phyloP scores from a whole-genome alignment of 2,329 filamentous ascomycete species.

The Cryphonectria radicalis region DNA sequence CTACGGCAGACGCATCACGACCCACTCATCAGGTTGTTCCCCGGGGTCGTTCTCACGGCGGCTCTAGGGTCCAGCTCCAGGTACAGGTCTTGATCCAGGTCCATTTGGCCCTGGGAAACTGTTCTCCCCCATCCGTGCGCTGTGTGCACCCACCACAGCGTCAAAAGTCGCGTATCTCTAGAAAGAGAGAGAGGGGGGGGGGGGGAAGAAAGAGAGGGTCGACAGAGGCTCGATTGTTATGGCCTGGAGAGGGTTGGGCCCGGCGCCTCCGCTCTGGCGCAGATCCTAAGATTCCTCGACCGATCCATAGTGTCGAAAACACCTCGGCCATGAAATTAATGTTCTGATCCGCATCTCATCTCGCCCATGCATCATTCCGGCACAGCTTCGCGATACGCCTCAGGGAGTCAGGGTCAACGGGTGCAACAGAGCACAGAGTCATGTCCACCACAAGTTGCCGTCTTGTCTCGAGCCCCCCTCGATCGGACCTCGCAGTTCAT shows the following conservation, averaged over 20 bases:
- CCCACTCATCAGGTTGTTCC: background rate
- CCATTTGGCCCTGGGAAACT: background rate
- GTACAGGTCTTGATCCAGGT: background rate
- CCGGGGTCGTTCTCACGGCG: background rate
- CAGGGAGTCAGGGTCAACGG: background rate
- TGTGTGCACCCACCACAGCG: background rate
- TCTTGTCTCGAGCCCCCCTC: background rate
- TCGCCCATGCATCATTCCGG: background rate
- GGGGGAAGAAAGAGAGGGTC: background rate
- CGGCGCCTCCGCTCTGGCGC: conserved; percentile 12
- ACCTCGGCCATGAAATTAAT: conserved; percentile 8
- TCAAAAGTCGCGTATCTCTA: background rate
- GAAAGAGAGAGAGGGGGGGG: too few species aligned
- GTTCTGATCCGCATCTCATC: conserved; percentile 14
- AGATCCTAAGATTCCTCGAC: background rate
- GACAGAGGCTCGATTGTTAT: background rate
- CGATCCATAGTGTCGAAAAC: background rate
- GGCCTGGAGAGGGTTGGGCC: background rate
- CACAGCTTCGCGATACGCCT: conserved; percentile 26
- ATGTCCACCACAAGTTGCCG: background rate
- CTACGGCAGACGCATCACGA: background rate
- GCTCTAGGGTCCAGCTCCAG: background rate
- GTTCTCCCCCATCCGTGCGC: background rate
- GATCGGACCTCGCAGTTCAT: background rate
- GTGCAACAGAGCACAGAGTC: background rate